These are phyloP conservation scores for Talaromyces adpressus DNA, from an alignment of 495 filamentous ascomycete genomes.

Conservation along the genomic window DNA sequence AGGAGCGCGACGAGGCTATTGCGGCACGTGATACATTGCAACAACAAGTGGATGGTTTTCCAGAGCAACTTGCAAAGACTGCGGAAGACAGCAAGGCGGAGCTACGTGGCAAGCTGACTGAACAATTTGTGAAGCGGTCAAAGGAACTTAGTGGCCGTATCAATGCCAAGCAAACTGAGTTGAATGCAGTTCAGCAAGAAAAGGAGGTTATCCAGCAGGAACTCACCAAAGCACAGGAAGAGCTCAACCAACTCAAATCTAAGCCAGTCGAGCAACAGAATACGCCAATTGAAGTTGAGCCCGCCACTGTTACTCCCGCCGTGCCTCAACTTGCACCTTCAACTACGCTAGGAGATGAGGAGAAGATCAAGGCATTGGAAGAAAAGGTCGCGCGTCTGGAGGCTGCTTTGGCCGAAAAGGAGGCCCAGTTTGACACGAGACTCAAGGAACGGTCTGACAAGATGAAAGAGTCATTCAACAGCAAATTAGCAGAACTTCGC, in stretches of 20 bases:
- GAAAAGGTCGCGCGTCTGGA: constrained; percentile 42
- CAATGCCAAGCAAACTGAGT: constrained; percentile 39
- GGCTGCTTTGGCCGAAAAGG: constrained; percentile 42
- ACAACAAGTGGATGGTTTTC: constrained; percentile 38
- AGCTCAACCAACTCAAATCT: constrained; percentile 31
- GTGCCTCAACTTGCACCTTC: constrained; percentile 26
- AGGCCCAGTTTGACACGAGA: constrained; percentile 45
- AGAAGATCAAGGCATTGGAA: constrained; percentile 34
- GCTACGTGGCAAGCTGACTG: constrained; percentile 44
- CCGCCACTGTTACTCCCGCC: constrained; percentile 35
- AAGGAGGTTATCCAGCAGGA: constrained; percentile 43
- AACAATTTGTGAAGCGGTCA: constrained; percentile 54
- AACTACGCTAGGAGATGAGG: constrained; percentile 21
- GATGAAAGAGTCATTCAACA: constrained; percentile 65
- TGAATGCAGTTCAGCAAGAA: constrained; percentile 39
- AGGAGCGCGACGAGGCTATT: constrained; percentile 63
- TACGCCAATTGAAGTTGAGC: constrained; percentile 16
- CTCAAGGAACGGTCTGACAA: constrained; percentile 61
- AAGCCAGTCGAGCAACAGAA: constrained; percentile 23
- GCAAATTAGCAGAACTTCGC: constrained; percentile 57
- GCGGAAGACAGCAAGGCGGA: constrained; percentile 43
- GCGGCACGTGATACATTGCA: constrained; percentile 52
- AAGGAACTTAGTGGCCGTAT: constrained; percentile 45
- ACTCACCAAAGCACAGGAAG: constrained; percentile 36
- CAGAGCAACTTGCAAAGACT: constrained; percentile 38